A percentile compares a stretch with the other conserved stretches of the same genome.
Conservation (phyloP, 116 monocot species). For the Cymodocea nodosa region DNA sequence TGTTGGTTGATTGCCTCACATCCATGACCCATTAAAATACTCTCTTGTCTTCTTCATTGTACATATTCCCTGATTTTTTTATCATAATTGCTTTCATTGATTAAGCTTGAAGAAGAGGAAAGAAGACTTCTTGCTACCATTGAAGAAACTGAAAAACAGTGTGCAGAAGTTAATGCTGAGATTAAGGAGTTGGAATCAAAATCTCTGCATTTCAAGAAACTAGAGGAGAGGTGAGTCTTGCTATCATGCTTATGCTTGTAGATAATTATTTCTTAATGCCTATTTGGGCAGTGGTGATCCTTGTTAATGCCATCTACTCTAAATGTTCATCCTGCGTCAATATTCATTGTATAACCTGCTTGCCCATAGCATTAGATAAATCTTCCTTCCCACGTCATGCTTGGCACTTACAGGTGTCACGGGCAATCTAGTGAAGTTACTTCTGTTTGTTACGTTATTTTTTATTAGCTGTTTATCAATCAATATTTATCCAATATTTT, state of each 20-base stretch:
- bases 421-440: no score
- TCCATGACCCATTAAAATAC: no score
- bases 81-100: constrained; percentile 1
- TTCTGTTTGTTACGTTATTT: no score
- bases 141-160: constrained; percentile 73
- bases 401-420: no score
- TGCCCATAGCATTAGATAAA: no score
- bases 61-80: no score
- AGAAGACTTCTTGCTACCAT: constrained; percentile 62
- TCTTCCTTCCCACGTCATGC: no score
- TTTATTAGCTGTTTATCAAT: no score
- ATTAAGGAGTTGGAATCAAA: constrained; percentile 68
- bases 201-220: constrained; percentile 58
- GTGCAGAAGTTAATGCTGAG: constrained; percentile 50
- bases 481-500: no score
- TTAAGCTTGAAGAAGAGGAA: constrained; percentile 83
- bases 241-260: neutral
- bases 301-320: neutral
- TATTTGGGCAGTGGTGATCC: neutral
- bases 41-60: no score
- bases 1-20: no score
- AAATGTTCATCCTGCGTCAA: neutral
- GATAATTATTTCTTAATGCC: neutral
- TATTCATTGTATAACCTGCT: no score
- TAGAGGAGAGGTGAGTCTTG: constrained; percentile 65